phyloP scores from a whole-genome alignment of 1,139 yeast genomes.

The Blastobotrys capitulatus region DNA sequence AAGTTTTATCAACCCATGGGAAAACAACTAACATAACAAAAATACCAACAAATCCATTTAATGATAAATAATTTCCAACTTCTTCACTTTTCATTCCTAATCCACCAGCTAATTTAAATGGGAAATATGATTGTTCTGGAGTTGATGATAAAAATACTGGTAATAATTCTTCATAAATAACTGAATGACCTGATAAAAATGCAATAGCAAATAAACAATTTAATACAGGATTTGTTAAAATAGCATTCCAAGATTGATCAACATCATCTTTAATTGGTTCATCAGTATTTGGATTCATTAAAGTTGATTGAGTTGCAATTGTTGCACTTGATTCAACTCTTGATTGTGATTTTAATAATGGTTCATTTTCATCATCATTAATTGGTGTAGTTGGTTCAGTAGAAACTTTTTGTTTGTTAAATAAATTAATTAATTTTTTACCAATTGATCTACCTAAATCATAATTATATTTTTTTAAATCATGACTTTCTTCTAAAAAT shows the following conservation, averaged over 20 bases:
- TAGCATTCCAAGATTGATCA: conserved; percentile 36
- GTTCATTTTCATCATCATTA: conserved; percentile 6
- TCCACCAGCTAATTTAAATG: conserved; percentile 46
- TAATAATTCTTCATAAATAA: conserved; percentile 53
- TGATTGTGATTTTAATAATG: conserved; percentile 5
- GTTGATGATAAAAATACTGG: conserved; percentile 56
- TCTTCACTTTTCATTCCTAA: conserved; percentile 42
- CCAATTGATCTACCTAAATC: conserved; percentile 47
- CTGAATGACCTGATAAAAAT: conserved; percentile 44
- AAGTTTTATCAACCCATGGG: conserved; percentile 50
- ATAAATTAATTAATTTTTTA: not conserved
- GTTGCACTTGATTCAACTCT: not conserved
- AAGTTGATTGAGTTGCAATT: conserved; percentile 4
- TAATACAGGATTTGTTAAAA: conserved; percentile 20
- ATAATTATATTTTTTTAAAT: conserved; percentile 36
- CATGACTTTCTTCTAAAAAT: conserved; percentile 60
- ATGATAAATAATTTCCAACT: conserved; percentile 51
- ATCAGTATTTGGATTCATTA: no score
- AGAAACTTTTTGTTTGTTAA: not conserved
- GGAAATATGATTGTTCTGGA: conserved; percentile 42
- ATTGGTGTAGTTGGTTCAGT: conserved; percentile 18
- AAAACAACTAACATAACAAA: conserved; percentile 46
- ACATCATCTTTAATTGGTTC: conserved; percentile 13
- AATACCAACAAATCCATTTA: conserved; percentile 54
- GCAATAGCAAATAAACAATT: conserved; percentile 15